phyloP scores from a whole-genome alignment of 345 rosid genomes.

The Eucalyptus erythrocorys region DNA sequence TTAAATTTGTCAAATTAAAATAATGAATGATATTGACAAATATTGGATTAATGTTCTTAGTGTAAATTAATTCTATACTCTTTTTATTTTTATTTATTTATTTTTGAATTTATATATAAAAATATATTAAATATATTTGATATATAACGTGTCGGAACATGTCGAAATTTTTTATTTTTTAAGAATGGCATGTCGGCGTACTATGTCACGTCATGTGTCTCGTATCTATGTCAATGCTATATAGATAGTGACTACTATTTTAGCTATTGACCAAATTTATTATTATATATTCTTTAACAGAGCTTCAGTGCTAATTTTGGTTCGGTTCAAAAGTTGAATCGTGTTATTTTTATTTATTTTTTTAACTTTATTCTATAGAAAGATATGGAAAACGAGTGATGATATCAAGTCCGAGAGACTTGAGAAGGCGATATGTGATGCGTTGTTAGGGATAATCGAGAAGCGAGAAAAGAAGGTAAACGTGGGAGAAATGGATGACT shows the following conservation, averaged over 20 bases:
- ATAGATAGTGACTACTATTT: background rate
- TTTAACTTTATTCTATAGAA: background rate
- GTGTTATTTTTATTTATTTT: rapidly evolving
- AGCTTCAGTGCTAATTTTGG: background rate
- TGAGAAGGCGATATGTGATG: background rate
- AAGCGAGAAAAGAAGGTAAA: slow-evolving; percentile 1
- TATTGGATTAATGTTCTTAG: no score
- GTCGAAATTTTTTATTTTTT: rapidly evolving
- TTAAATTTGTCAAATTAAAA: no score
- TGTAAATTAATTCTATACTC: rapidly evolving
- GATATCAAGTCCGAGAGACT: background rate
- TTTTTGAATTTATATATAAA: no score
- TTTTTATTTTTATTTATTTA: no score
- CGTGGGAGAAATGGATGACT: background rate
- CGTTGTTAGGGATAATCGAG: background rate
- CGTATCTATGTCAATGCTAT: rapidly evolving
- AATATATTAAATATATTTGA: no score
- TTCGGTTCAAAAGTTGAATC: background rate
- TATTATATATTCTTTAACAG: background rate
- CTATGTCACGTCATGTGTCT: rapidly evolving
- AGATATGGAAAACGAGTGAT: slow-evolving; percentile 3
- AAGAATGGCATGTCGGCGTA: rapidly evolving
- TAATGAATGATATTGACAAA: no score
- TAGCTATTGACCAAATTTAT: background rate
- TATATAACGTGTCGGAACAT: rapidly evolving